Conservation (phyloP, 208 protist genomes). For the Trypanosoma melophagium region DNA sequence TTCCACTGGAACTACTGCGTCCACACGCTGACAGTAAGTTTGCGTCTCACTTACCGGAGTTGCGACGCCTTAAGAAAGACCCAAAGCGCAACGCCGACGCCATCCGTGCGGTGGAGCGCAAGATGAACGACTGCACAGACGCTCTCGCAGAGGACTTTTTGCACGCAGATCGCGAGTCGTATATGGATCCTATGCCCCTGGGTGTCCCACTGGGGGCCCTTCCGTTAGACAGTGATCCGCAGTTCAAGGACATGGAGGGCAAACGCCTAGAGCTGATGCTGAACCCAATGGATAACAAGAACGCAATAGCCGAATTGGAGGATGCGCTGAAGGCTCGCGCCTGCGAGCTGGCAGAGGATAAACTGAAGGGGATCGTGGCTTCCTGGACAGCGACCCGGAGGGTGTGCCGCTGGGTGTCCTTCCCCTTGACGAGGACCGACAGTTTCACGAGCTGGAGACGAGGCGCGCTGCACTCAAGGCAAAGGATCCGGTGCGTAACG, state of each 20-base stretch:
- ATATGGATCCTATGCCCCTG: constrained; percentile 57
- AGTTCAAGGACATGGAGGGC: constrained; percentile 65
- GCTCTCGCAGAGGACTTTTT: constrained; percentile 61
- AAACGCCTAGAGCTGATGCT: constrained; percentile 62
- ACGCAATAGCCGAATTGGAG: constrained; percentile 48
- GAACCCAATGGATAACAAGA: constrained; percentile 36
- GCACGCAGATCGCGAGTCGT: constrained; percentile 50
- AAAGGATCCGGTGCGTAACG: constrained; percentile 51
- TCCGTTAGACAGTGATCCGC: constrained; percentile 46
- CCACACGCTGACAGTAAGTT: constrained; percentile 58
- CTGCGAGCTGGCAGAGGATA: constrained; percentile 49
- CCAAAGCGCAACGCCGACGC: constrained; percentile 45
- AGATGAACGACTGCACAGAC: constrained; percentile 44
- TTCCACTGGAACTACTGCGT: constrained; percentile 67
- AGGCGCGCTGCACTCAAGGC: constrained; percentile 58
- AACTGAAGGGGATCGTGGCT: constrained; percentile 60
- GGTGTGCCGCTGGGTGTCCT: constrained; percentile 58
- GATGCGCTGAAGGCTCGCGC: constrained; percentile 51
- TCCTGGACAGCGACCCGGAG: constrained; percentile 59
- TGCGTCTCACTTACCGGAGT: constrained; percentile 44
- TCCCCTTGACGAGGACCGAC: constrained; percentile 59
- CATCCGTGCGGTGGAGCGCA: constrained; percentile 42
- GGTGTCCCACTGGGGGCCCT: constrained; percentile 50
- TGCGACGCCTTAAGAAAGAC: constrained; percentile 69
- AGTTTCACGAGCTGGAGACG: constrained; percentile 63